Conservation (phyloP, 345 rosid species). For the Diplotaxis tenuifolia region DNA sequence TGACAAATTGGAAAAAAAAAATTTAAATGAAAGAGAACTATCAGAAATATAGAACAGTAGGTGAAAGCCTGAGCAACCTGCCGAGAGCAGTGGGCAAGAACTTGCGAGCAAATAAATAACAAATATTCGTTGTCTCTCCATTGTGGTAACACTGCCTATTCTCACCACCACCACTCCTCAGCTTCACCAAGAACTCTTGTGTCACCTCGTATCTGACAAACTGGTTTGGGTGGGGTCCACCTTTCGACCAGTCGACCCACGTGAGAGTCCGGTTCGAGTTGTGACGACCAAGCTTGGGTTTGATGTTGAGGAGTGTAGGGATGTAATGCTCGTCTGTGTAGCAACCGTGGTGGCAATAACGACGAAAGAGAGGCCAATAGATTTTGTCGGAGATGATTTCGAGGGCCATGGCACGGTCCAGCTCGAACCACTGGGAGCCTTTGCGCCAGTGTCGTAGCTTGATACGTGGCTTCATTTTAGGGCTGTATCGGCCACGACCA, state of each 20-base stretch:
- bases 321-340: constrained; percentile 80
- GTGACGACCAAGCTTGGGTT: constrained; percentile 21
- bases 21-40: neutral
- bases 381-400: constrained; percentile 56
- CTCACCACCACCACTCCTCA: constrained; percentile 45
- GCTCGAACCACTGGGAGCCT: constrained; percentile 88
- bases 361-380: constrained; percentile 58
- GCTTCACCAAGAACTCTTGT: constrained; percentile 45
- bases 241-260: constrained; percentile 80
- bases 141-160: constrained; percentile 46
- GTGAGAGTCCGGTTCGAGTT: constrained; percentile 74
- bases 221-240: constrained; percentile 73
- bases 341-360: constrained; percentile 53
- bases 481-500: constrained; percentile 70
- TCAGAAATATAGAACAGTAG: constrained; percentile 46
- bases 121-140: constrained; percentile 50
- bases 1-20: neutral
- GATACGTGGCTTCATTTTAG: constrained; percentile 54
- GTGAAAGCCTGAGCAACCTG: constrained; percentile 61
- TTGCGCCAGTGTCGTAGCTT: constrained; percentile 63
- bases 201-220: constrained; percentile 52
- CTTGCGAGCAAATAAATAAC: constrained; percentile 81
- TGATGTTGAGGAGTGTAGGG: constrained; percentile 59
- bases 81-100: constrained; percentile 57
- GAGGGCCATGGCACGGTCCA: constrained; percentile 57